phyloP scores from a whole-genome alignment of 2,329 filamentous ascomycete genomes.

The Stagonosporopsis chrysanthemi region DNA sequence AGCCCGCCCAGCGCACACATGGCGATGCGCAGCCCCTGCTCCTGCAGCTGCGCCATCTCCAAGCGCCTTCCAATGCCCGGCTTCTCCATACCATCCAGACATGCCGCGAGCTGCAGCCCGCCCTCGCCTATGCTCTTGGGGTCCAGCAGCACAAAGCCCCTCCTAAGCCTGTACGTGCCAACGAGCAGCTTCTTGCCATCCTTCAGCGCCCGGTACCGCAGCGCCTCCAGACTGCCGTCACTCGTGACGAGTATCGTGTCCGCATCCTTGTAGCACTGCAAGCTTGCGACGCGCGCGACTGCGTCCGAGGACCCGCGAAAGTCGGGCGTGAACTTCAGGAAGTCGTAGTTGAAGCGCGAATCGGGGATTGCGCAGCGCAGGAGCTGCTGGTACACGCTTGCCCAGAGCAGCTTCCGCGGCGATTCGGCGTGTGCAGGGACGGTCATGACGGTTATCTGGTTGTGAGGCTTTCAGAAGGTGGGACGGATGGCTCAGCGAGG shows the following conservation, averaged over 20 bases:
- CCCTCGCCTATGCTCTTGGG: slow-evolving; percentile 40
- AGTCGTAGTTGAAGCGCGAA: slow-evolving; percentile 55
- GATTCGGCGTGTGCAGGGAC: slow-evolving; percentile 20
- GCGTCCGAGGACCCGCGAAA: slow-evolving; percentile 51
- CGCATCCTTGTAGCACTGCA: slow-evolving; percentile 45
- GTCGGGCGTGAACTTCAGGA: slow-evolving; percentile 54
- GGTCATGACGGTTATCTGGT: slow-evolving; percentile 24
- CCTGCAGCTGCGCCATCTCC: slow-evolving; percentile 47
- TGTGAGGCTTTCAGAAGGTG: neutral
- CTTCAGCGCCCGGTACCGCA: slow-evolving; percentile 49
- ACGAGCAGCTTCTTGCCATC: slow-evolving; percentile 54
- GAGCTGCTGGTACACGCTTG: slow-evolving; percentile 47
- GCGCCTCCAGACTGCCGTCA: slow-evolving; percentile 55
- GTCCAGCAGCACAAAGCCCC: slow-evolving; percentile 54
- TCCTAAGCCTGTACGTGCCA: slow-evolving; percentile 53
- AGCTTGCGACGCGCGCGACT: slow-evolving; percentile 37
- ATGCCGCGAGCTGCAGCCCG: slow-evolving; percentile 46
- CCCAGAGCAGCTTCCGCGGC: slow-evolving; percentile 34
- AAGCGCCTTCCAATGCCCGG: slow-evolving; percentile 45
- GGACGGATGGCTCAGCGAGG: neutral
- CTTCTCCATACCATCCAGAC: slow-evolving; percentile 56
- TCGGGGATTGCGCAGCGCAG: slow-evolving; percentile 52
- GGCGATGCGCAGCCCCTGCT: slow-evolving; percentile 39
- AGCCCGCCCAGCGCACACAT: slow-evolving; percentile 53
- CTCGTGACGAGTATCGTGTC: slow-evolving; percentile 51